These are phyloP conservation scores for Tulasnella sp. DNA, from an alignment of 768 basidiomycete genomes.

Conservation along the genomic window DNA sequence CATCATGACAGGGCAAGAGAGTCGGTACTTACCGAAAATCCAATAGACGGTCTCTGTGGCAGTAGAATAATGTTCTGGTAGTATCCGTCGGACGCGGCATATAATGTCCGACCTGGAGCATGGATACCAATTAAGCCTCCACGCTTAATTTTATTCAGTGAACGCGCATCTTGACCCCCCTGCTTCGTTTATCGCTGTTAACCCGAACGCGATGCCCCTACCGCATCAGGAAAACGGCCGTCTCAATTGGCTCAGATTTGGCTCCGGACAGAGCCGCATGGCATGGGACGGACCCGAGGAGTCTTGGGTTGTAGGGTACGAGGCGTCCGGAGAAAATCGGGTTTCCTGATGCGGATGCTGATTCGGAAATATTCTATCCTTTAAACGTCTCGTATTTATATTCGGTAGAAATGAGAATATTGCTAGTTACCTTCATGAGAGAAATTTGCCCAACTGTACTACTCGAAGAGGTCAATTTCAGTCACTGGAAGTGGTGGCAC, in stretches of 20 bases:
- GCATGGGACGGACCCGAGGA: no score
- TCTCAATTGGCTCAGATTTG: no score
- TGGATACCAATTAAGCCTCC: not conserved
- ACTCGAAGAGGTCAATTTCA: no score
- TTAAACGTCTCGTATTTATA: not conserved
- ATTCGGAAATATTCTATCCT: not conserved
- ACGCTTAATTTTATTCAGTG: not conserved
- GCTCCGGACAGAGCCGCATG: no score
- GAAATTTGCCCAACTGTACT: not conserved
- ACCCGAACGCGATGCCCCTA: not conserved
- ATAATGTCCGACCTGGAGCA: not conserved
- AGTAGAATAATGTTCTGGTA: not conserved
- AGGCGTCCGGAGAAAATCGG: no score
- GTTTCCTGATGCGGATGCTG: no score
- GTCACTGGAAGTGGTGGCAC: conserved; percentile 29
- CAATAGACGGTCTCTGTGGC: not conserved
- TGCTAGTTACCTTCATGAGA: not conserved
- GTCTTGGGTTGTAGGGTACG: no score
- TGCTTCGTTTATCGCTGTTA: not conserved
- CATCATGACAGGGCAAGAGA: not conserved
- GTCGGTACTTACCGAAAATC: not conserved
- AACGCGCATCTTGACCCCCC: not conserved
- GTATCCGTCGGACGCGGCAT: not conserved
- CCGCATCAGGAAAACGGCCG: no score
- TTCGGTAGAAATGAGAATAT: not conserved